Percentiles rank a stretch among this genome's conserved stretches.
phyloP scores from a whole-genome alignment of 192 early-diverging fungal species.

The Podila clonocystis region DNA sequence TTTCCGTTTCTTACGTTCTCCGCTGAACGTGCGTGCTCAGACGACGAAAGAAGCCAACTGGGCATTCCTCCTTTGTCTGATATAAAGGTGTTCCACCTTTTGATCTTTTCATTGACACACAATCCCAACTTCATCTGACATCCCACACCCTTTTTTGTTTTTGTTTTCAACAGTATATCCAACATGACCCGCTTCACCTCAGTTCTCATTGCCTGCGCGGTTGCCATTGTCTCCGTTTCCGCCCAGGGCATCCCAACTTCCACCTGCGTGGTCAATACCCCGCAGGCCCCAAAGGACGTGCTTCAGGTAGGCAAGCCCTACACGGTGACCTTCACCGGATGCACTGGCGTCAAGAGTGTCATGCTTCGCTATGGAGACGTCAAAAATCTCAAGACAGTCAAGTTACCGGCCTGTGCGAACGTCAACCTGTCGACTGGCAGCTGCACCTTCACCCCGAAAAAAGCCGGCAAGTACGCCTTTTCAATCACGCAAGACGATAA shows the following conservation, averaged over 20 bases:
- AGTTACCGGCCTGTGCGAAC: neutral
- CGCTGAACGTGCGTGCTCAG: no score
- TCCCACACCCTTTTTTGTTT: neutral
- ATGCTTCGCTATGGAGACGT: neutral
- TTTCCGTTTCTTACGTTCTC: no score
- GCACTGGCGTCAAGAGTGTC: neutral
- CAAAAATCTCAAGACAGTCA: neutral
- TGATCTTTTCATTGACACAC: neutral
- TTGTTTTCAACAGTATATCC: neutral
- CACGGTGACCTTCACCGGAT: neutral
- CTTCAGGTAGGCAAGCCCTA: neutral
- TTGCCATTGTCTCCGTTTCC: neutral
- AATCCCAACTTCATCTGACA: neutral
- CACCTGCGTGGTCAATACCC: constrained; percentile 5
- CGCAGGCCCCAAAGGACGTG: neutral
- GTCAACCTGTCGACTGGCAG: neutral
- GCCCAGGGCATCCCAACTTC: neutral
- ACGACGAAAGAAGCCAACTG: no score
- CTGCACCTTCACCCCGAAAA: constrained; percentile 2
- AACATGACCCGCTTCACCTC: constrained; percentile 6
- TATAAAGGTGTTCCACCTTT: neutral
- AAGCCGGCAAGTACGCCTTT: neutral
- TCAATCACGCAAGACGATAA: neutral
- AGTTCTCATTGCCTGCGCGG: neutral
- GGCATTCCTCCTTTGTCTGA: no score